A percentile compares a stretch with the other conserved stretches of the same genome.
Conservation (phyloP, 2,329 filamentous ascomycete genomes). For the Cladosporium sp. region DNA sequence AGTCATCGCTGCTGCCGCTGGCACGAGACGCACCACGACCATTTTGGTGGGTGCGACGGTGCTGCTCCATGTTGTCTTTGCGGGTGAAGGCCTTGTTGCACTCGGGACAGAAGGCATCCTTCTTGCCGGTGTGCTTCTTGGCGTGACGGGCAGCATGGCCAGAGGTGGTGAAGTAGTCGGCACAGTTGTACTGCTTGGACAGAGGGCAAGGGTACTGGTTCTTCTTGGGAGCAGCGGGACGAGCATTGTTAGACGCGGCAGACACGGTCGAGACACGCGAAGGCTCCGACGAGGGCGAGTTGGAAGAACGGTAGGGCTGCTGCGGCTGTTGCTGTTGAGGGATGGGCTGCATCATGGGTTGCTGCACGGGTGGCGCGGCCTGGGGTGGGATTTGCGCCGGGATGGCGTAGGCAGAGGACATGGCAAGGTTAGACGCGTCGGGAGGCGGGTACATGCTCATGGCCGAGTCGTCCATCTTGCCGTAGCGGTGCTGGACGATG, state of each 20-base stretch:
- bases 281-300: constrained; percentile 48
- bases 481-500: constrained; percentile 18
- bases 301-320: constrained; percentile 32
- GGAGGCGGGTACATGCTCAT: constrained; percentile 33
- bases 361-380: constrained; percentile 13
- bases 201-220: constrained; percentile 70
- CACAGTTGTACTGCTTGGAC: constrained; percentile 65
- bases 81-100: constrained; percentile 78
- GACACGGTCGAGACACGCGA: constrained; percentile 36
- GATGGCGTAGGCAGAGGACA: constrained; percentile 30
- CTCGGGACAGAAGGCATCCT: constrained; percentile 64
- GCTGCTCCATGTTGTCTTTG: constrained; percentile 84
- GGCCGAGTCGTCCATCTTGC: constrained; percentile 33
- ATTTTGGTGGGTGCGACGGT: constrained; percentile 67
- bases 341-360: constrained; percentile 15
- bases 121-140: constrained; percentile 78
- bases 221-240: constrained; percentile 45
- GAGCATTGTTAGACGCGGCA: constrained; percentile 39
- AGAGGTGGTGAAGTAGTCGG: constrained; percentile 77
- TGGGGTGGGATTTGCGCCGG: constrained; percentile 19
- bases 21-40: constrained; percentile 39
- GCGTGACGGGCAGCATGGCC: constrained; percentile 80
- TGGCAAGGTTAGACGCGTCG: constrained; percentile 25
- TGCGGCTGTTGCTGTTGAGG: constrained; percentile 11
- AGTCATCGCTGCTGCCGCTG: constrained; percentile 37